Evolutionary conservation across 2,329 filamentous ascomycete genomes (phyloP).

Genomic region (Venturia carpophila): DNA sequence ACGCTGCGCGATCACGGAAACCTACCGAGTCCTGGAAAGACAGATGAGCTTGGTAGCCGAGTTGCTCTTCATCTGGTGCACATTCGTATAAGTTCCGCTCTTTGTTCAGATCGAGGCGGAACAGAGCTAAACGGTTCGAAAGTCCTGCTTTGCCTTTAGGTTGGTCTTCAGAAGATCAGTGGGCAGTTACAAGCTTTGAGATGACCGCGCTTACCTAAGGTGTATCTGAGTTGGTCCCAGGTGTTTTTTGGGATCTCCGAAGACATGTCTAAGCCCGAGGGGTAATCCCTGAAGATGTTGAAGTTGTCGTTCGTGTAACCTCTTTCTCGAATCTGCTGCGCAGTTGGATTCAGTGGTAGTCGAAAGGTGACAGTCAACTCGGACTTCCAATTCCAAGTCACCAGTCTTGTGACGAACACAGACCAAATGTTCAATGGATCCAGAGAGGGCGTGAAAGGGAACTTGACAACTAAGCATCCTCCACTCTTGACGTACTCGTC

Average conservation of each 20-base stretch:
- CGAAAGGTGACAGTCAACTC: conserved; percentile 55
- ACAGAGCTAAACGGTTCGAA: conserved; percentile 57
- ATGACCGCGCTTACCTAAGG: background rate
- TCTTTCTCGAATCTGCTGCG: conserved; percentile 48
- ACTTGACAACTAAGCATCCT: conserved; percentile 58
- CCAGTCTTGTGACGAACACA: conserved; percentile 29
- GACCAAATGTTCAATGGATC: conserved; percentile 29
- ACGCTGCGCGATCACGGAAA: background rate
- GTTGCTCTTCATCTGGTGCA: conserved; percentile 50
- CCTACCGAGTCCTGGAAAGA: conserved; percentile 64
- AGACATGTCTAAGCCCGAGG: conserved; percentile 40
- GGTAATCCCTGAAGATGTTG: conserved; percentile 56
- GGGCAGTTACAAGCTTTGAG: background rate
- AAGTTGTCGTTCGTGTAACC: conserved; percentile 56
- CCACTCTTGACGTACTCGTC: conserved; percentile 45
- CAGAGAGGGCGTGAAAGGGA: conserved; percentile 43
- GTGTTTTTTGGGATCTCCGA: conserved; percentile 44
- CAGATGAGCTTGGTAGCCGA: conserved; percentile 57
- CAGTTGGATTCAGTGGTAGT: conserved; percentile 56
- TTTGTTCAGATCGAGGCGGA: conserved; percentile 54
- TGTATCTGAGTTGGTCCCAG: conserved; percentile 30
- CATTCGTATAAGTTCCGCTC: conserved; percentile 53
- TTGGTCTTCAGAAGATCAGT: conserved; percentile 42
- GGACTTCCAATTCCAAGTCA: conserved; percentile 18
- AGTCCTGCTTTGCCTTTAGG: conserved; percentile 54